phyloP scores from a whole-genome alignment of 352 stramenopile genomes.

The Pythium coloratum region DNA sequence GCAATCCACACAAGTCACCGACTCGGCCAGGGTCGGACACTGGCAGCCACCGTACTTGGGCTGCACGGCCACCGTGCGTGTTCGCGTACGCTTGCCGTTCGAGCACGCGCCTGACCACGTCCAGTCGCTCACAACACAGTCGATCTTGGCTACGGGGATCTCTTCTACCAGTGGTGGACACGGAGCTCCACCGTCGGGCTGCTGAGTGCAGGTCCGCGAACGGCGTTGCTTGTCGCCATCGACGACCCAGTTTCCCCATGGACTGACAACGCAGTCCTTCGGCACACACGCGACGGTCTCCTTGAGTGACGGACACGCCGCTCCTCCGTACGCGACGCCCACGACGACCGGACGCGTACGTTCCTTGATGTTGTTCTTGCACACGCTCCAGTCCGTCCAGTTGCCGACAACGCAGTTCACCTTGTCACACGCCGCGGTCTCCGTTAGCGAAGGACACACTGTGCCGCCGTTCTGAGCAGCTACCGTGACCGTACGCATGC shows the following conservation, averaged over 20 bases:
- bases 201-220: slow-evolving; percentile 12
- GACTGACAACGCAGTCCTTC: slow-evolving; percentile 26
- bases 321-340: slow-evolving; percentile 24
- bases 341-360: slow-evolving; percentile 28
- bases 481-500: slow-evolving; percentile 30
- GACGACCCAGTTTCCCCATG: slow-evolving; percentile 29
- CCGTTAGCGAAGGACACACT: slow-evolving; percentile 36
- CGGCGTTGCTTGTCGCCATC: slow-evolving; percentile 20
- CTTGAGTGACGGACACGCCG: slow-evolving; percentile 22
- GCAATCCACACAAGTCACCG: slow-evolving; percentile 26
- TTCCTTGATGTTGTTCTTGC: slow-evolving; percentile 18
- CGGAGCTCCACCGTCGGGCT: slow-evolving; percentile 39
- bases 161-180: slow-evolving; percentile 49
- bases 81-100: slow-evolving; percentile 24
- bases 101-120: slow-evolving; percentile 30
- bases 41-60: slow-evolving; percentile 24
- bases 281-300: slow-evolving; percentile 31
- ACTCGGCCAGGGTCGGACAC: slow-evolving; percentile 11
- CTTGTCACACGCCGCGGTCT: slow-evolving; percentile 36
- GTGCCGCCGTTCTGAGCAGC: slow-evolving; percentile 37
- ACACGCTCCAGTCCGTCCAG: slow-evolving; percentile 43
- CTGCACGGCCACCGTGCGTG: slow-evolving; percentile 23
- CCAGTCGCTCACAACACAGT: slow-evolving; percentile 33
- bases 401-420: slow-evolving; percentile 58
- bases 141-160: slow-evolving; percentile 25